These are phyloP conservation scores for Quercus agrifolia DNA, from an alignment of 306 rosid genomes.

Conservation along the genomic window DNA sequence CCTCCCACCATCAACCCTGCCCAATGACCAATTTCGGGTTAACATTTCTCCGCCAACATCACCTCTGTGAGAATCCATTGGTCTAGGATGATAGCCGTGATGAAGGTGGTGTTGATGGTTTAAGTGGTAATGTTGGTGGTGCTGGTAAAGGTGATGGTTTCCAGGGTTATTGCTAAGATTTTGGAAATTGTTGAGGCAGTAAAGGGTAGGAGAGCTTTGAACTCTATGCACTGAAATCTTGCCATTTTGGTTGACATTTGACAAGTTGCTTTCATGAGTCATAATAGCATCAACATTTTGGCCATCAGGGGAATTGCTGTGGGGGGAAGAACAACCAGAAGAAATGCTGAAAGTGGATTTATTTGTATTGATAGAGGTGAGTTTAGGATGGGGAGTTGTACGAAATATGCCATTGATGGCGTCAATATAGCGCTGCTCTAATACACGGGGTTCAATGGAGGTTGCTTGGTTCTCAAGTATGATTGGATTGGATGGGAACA, in stretches of 20 bases:
- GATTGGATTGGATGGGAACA: conserved; percentile 45
- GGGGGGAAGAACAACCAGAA: conserved; percentile 72
- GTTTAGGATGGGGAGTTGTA: conserved; percentile 7
- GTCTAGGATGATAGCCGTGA: conserved; percentile 13
- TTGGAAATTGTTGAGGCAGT: conserved; percentile 31
- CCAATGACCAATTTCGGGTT: conserved; percentile 11
- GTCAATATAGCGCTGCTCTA: conserved; percentile 73
- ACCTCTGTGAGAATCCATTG: conserved; percentile 21
- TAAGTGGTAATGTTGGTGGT: conserved; percentile 17
- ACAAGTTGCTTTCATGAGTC: conserved; percentile 15
- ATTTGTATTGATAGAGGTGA: background rate
- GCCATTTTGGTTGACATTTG: background rate
- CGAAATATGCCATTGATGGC: conserved; percentile 66
- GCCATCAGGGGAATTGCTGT: conserved; percentile 58
- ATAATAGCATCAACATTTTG: conserved; percentile 9
- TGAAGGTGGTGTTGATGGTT: conserved; percentile 13
- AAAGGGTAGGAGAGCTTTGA: conserved; percentile 61
- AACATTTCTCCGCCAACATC: conserved; percentile 25
- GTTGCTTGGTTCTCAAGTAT: conserved; percentile 29
- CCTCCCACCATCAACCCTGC: conserved; percentile 23
- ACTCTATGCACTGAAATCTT: conserved; percentile 44
- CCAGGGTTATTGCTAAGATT: background rate
- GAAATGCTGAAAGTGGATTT: conserved; percentile 4
- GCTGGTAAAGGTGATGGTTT: conserved; percentile 16
- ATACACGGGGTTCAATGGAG: conserved; percentile 27